A percentile compares a stretch with the other conserved stretches of the same genome.
These are phyloP conservation scores for Botrytis elliptica DNA, from an alignment of 2,329 filamentous ascomycete genomes.

Conservation along the genomic window DNA sequence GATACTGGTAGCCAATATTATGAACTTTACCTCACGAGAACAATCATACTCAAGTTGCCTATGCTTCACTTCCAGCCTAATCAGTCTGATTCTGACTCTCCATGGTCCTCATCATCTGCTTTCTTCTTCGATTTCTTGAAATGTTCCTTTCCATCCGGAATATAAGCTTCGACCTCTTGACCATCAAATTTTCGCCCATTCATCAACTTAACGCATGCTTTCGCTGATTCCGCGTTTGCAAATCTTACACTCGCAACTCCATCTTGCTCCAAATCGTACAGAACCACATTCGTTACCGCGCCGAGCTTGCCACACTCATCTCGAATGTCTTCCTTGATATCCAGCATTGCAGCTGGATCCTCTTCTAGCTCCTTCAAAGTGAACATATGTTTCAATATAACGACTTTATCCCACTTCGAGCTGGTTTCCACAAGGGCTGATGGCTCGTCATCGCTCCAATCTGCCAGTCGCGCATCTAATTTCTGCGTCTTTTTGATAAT, in stretches of 20 bases:
- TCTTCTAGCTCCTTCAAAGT: conserved; percentile 81
- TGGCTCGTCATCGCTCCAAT: conserved; percentile 91
- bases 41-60: conserved; percentile 1
- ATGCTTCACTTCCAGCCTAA: background rate
- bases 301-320: conserved; percentile 88
- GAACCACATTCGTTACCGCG: conserved; percentile 82
- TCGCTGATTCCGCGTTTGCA: conserved; percentile 65
- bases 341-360: conserved; percentile 76
- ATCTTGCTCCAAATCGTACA: conserved; percentile 83
- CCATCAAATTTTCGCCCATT: conserved; percentile 78
- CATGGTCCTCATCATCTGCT: conserved; percentile 38
- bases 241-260: conserved; percentile 88
- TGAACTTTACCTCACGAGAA: background rate
- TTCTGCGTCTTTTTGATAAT: conserved; percentile 90
- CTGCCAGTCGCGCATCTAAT: conserved; percentile 84
- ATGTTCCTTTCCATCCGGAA: conserved; percentile 68
- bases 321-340: conserved; percentile 92
- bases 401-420: conserved; percentile 71
- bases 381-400: conserved; percentile 92
- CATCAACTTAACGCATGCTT: conserved; percentile 72
- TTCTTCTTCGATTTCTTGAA: conserved; percentile 68
- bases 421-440: conserved; percentile 55
- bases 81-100: conserved; percentile 10
- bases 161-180: conserved; percentile 66
- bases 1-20: background rate